Base-by-base conservation (phyloP, 1,284 basidiomycete species). In the Fomitiporia mediterranea region DNA sequence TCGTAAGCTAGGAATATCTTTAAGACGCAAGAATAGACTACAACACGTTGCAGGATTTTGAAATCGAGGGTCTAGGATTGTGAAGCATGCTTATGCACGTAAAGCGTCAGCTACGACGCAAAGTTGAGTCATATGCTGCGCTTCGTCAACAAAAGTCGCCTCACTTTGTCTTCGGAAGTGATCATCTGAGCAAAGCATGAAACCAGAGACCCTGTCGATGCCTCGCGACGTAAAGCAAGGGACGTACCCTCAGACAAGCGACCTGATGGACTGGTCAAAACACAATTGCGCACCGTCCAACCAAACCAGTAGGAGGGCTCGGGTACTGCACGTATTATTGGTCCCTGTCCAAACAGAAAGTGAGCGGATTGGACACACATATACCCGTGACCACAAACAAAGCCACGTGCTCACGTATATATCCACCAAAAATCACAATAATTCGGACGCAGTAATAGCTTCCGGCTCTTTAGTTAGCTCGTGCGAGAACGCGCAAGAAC, bases 261-360 rank as follows among this genome's bases (percentile, higher is more conserved):
- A 21, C 42, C n/a, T n/a, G n/a, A n/a, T n/a, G n/a, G n/a, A n/a
- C 42, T 23, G n/a, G 21, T 11, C 44, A n/a, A 25, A 25, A 30
- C 23, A 30, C 27, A 30, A 8, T 28, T 15, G 25, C 4, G 15
- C 4, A 27, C 8, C 13, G 15, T 30, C 25, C 25, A 30, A 46
- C 17, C 17, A 28, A 30, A 28, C 44, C 44, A 30, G 27, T 13
- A 30, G 25, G 3, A 46, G 17, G 44, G 44, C 44, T 46, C 44
- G 27, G 25, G 8, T 46, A 46, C 4, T 15, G 44, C 44, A 43
- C 21, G 21, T 21, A 25, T n/a, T n/a, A n/a, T n/a, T n/a, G n/a
- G n/a, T n/a, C n/a, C n/a, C n/a, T 23, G 42, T 37, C 23, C 42
- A 43, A 43, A 46, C 44, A 30, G 44, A 46, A 46, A 28, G 19